Percentiles rank a stretch among this genome's conserved stretches.
These are phyloP conservation scores for Solanum clarkiae DNA, from an alignment of 257 asterid genomes.

Conservation along the genomic window DNA sequence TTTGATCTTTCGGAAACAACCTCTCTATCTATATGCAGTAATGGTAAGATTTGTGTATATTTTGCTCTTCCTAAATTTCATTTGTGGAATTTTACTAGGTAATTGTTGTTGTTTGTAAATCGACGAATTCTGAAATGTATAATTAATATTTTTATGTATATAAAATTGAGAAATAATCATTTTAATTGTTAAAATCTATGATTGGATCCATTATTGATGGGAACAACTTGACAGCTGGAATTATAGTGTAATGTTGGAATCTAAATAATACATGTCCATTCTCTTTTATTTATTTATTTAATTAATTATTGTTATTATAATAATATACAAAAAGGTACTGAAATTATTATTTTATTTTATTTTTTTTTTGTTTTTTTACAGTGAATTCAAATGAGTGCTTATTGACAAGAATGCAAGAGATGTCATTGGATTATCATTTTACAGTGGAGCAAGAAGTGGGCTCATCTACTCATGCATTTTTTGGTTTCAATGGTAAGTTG, in stretches of 20 bases:
- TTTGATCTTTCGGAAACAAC: too few species aligned
- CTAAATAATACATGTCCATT: background rate
- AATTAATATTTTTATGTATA: too few species aligned
- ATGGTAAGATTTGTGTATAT: too few species aligned
- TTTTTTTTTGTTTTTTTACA: conserved; percentile 15
- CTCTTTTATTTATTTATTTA: background rate
- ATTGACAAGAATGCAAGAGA: conserved; percentile 96
- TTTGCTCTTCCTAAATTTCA: rapidly evolving
- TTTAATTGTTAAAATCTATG: background rate
- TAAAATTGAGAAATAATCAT: background rate
- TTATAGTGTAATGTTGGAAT: background rate
- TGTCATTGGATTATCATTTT: conserved; percentile 89
- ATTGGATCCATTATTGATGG: background rate
- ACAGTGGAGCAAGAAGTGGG: conserved; percentile 98
- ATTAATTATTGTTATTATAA: background rate
- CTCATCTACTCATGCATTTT: conserved; percentile 95
- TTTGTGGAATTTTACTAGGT: too few species aligned
- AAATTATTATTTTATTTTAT: background rate
- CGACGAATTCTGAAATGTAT: background rate
- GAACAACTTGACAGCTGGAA: background rate
- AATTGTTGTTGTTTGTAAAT: background rate
- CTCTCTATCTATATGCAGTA: too few species aligned
- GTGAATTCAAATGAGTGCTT: conserved; percentile 81
- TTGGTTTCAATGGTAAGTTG: conserved; percentile 77
- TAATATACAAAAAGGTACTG: background rate